Evolutionary conservation across 1,284 basidiomycete species (phyloP), one percentile per base, ranked within the genome.

Genomic region (Cystobasidium sp.): DNA sequence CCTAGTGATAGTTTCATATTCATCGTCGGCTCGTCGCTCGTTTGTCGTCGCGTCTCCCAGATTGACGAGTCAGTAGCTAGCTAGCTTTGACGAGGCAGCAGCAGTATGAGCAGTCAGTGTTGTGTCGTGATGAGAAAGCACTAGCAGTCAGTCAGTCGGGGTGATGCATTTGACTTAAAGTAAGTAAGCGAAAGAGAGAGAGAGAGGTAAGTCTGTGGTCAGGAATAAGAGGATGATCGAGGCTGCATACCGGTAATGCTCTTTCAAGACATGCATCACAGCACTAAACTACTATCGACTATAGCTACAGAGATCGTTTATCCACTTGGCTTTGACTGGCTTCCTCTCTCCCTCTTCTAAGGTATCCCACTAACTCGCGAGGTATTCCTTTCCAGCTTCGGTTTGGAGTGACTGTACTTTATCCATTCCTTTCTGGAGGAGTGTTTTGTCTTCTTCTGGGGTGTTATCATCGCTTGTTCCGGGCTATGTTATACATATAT

Each of bases 321-420:
- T 31, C 31, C 31, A 31, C 31, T 31, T 31, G 31, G 31, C 31
- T 31, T 5, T 31, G 31, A 31, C 31, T 5, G 31, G 31, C 31
- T 31, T 31, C 31, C 31, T n/a, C n/a, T n/a, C n/a, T n/a, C n/a
- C n/a, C 20, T 51, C 44, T 49, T 24, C n/a, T 31, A 12, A 6
- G n/a, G 31, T 51, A 63, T 24, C n/a, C 44, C 31, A 52, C 51
- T 44, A 66, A 44, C 64, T 64, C 18, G 70, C 70, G 43, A 73
- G 63, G 37, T 73, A 73, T 43, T 73, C 70, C 43, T 73, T 73
- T 37, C 56, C 61, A 10, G 70, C 70, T 37, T 73, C 63, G 8
- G 37, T 66, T 24, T 73, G 49, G 22, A 73, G 43, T 18, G 31
- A 47, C 46, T 43, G 59, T 24, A 73, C 44, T 12, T 65, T 59